Evolutionary conservation across 2,329 filamentous ascomycete genomes (phyloP).

Genomic region (Phaeosphaeria sp.): DNA sequence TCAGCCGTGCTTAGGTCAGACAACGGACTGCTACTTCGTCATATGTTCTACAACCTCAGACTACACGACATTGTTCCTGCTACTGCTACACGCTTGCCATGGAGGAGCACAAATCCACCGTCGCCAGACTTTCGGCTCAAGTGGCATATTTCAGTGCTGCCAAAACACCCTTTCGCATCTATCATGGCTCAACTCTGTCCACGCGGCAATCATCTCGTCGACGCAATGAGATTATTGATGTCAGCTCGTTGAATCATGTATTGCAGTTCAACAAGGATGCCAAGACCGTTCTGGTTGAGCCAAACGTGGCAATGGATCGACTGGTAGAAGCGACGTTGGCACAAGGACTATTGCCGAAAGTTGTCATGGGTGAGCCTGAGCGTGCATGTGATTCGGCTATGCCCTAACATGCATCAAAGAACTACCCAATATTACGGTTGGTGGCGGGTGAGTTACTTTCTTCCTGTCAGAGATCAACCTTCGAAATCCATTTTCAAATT

Average conservation of each 20-base stretch:
- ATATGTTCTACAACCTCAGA: conserved; percentile 8
- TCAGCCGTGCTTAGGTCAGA: conserved; percentile 30
- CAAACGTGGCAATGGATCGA: conserved; percentile 73
- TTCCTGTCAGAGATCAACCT: neutral
- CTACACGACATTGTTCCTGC: conserved; percentile 1
- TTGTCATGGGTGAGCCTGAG: conserved; percentile 63
- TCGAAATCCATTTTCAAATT: too few relatives aligned
- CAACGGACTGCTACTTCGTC: conserved; percentile 11
- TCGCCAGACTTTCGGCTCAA: conserved; percentile 33
- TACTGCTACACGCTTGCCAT: conserved; percentile 15
- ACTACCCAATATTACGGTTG: conserved; percentile 73
- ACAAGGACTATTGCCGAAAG: conserved; percentile 65
- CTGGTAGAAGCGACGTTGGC: conserved; percentile 65
- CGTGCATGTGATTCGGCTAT: neutral
- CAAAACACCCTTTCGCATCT: conserved; percentile 61
- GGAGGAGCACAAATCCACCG: conserved; percentile 36
- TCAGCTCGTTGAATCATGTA: conserved; percentile 57
- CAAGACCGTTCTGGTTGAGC: conserved; percentile 65
- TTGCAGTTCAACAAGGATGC: conserved; percentile 51
- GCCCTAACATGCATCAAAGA: conserved; percentile 37
- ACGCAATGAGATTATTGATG: conserved; percentile 55
- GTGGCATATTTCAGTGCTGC: conserved; percentile 55
- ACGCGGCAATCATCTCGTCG: conserved; percentile 55
- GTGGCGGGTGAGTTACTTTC: conserved; percentile 57
- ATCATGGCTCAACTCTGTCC: conserved; percentile 64